A percentile compares a stretch with the other conserved stretches of the same genome.
phyloP scores from a whole-genome alignment of 2,329 filamentous ascomycete genomes.

The Aschersonia sp. region DNA sequence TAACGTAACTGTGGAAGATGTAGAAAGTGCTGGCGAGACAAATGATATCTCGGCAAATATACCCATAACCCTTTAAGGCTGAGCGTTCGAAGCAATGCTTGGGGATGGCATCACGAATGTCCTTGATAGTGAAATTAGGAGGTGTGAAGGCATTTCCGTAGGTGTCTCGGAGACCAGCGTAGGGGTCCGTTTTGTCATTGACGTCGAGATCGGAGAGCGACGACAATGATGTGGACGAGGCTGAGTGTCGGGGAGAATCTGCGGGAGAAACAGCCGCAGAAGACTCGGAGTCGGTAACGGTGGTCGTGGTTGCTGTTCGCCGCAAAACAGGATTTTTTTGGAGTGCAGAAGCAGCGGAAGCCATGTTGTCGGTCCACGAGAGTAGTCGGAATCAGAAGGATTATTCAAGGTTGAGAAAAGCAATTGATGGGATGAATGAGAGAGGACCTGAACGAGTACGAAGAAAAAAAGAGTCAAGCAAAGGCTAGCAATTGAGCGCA shows the following conservation, averaged over 20 bases:
- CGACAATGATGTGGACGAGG: slow-evolving; percentile 85
- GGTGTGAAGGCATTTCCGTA: slow-evolving; percentile 91
- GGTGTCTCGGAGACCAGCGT: slow-evolving; percentile 67
- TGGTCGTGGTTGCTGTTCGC: slow-evolving; percentile 32
- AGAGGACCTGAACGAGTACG: neutral
- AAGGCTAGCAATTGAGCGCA: neutral
- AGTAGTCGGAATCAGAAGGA: too few relatives aligned
- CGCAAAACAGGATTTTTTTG: slow-evolving; percentile 29
- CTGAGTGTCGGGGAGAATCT: slow-evolving; percentile 45
- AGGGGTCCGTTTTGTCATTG: slow-evolving; percentile 22
- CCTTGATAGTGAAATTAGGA: slow-evolving; percentile 93
- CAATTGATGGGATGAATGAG: neutral
- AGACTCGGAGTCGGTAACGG: slow-evolving; percentile 35
- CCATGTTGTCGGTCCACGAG: slow-evolving; percentile 21
- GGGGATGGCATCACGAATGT: slow-evolving; percentile 92
- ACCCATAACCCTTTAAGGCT: slow-evolving; percentile 56
- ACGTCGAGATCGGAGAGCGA: slow-evolving; percentile 60
- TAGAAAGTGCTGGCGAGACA: slow-evolving; percentile 67
- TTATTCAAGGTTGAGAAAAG: too few relatives aligned
- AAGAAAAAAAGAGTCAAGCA: neutral
- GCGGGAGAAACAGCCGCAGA: slow-evolving; percentile 42
- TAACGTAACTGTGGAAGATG: slow-evolving; percentile 80
- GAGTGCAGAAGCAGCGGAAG: slow-evolving; percentile 28
- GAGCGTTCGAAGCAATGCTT: slow-evolving; percentile 95
- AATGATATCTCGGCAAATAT: slow-evolving; percentile 71